Base-by-base conservation (phyloP, 179 eudicot species). In the Actinidia chinensis region DNA sequence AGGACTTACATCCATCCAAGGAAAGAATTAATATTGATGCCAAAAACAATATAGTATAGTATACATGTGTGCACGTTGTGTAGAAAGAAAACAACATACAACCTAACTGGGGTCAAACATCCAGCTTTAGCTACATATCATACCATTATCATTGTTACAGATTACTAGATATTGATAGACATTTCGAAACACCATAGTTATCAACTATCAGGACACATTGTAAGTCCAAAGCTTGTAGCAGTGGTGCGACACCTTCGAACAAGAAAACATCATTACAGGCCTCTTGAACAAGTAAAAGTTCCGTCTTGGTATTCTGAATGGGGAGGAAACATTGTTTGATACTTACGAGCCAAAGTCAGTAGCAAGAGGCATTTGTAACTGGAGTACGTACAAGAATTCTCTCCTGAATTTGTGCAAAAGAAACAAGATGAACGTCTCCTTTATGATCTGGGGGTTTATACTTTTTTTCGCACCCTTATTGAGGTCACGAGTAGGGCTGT, bases 11-110 rank as follows among this genome's bases (percentile, higher is more conserved):
- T 48, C 51, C 8, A 69, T 50, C 23, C 8, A 58, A 28, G 33
- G 54, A 66, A 78, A 73, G 60, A 17, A 59, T 2, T 28, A 58
- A n/a, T 44, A 66, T 28, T 69, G 48, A 47, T 64, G 71, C 75
- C 6, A 66, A 51, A 65, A 72, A 40, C n/a, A n/a, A n/a, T n/a
- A n/a, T n/a, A n/a, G n/a, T n/a, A n/a, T n/a, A n/a, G n/a, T n/a
- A n/a, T n/a, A n/a, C n/a, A n/a, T n/a, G n/a, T n/a, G n/a, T n/a
- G n/a, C n/a, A n/a, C n/a, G n/a, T n/a, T 13, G 22, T 8, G n/a
- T 9, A n/a, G 6, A 54, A 5, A 36, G 47, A 54, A 42, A 1
- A 43, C 12, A 77, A 74, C 60, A 51, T 59, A 61, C 42, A 43
- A 63, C 10, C 56, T 73, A 44, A 20, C 52, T 25, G n/a, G 43